These are phyloP conservation scores for Termitomyces bulborhizus DNA, from an alignment of 768 basidiomycete species.

Conservation along the genomic window DNA sequence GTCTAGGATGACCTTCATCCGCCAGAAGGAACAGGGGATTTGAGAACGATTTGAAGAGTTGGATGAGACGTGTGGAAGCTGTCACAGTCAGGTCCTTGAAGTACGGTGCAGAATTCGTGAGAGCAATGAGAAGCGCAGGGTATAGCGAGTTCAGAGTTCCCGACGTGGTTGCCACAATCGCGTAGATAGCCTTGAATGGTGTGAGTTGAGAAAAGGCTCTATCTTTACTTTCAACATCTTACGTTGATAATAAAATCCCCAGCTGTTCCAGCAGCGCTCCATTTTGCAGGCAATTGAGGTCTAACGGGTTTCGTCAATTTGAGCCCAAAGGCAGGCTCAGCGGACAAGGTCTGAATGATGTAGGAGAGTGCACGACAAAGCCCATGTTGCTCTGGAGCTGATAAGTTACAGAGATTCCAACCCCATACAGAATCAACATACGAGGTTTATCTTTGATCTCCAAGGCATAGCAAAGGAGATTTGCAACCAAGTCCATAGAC, in stretches of 20 bases:
- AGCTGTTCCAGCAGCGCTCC: conserved; percentile 63
- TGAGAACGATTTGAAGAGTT: conserved; percentile 88
- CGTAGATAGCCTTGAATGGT: conserved; percentile 68
- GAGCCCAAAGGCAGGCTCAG: conserved; percentile 73
- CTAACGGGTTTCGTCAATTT: conserved; percentile 61
- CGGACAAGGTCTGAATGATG: conserved; percentile 86
- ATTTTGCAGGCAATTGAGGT: conserved; percentile 68
- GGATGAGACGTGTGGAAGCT: conserved; percentile 77
- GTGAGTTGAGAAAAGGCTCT: background rate
- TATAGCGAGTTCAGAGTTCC: conserved; percentile 79
- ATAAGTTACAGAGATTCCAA: background rate
- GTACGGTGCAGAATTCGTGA: conserved; percentile 86
- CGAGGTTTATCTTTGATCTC: conserved; percentile 94
- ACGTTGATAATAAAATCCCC: conserved; percentile 89
- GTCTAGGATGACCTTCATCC: conserved; percentile 91
- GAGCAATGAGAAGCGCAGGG: conserved; percentile 85
- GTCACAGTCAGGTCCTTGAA: conserved; percentile 76
- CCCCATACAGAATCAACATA: conserved; percentile 30
- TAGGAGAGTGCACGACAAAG: conserved; percentile 86
- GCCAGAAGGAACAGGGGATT: conserved; percentile 84
- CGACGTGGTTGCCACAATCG: conserved; percentile 84
- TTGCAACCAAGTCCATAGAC: conserved; percentile 69
- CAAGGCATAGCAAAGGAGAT: conserved; percentile 74
- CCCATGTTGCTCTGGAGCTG: conserved; percentile 73
- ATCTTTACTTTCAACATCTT: conserved; percentile 18